Evolutionary conservation across 345 rosid genomes (phyloP).

Genomic region (Melastoma malabathricum): DNA sequence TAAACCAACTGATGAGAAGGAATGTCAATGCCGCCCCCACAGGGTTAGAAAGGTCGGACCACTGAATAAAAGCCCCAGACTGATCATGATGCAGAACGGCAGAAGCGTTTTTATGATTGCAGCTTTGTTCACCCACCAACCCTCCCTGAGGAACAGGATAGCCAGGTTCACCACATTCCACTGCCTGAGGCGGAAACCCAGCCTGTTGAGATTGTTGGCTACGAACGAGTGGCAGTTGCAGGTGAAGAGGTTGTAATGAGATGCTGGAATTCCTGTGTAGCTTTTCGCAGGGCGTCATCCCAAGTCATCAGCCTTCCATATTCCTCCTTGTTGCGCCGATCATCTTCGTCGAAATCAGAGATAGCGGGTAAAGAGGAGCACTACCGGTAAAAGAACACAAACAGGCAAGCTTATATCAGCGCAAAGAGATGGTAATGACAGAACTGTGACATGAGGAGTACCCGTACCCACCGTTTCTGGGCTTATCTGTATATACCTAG

Average conservation of each 20-base stretch:
- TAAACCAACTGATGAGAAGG: conserved; percentile 69
- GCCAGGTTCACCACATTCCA: conserved; percentile 92
- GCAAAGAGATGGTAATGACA: not conserved
- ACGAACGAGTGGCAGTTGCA: conserved; percentile 98
- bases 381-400: conserved; percentile 16
- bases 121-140: conserved; percentile 61
- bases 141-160: conserved; percentile 50
- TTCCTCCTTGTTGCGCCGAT: conserved; percentile 13
- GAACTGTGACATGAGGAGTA: not conserved
- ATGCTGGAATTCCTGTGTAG: conserved; percentile 80
- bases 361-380: conserved; percentile 22
- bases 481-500: conserved; percentile 69
- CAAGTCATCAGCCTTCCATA: conserved; percentile 30
- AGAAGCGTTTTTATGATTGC: conserved; percentile 39
- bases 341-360: conserved; percentile 22
- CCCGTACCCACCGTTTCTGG: conserved; percentile 39
- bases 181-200: conserved; percentile 52
- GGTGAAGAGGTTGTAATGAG: conserved; percentile 59
- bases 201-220: conserved; percentile 75
- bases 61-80: conserved; percentile 48
- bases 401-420: not conserved
- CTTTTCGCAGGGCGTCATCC: conserved; percentile 59
- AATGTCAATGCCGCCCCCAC: conserved; percentile 39
- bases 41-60: conserved; percentile 43
- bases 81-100: conserved; percentile 35